Percentiles rank a stretch among this genome's conserved stretches.
These are phyloP conservation scores for Paecilomyces dactylethromorphus DNA, from an alignment of 2,329 filamentous ascomycete genomes.

Conservation along the genomic window DNA sequence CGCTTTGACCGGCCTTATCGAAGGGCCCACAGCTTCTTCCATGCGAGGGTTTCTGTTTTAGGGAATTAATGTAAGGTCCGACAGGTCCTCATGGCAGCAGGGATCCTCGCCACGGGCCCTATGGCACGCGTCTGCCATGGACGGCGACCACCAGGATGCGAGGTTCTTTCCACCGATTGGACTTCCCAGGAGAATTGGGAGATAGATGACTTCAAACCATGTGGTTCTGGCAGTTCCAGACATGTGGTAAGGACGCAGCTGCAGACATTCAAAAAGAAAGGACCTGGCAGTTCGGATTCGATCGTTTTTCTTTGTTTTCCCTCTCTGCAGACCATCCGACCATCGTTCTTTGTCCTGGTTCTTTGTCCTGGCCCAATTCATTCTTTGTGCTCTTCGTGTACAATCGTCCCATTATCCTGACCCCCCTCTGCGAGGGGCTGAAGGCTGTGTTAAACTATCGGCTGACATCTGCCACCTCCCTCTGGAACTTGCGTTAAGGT, in stretches of 20 bases:
- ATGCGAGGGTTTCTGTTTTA: background rate
- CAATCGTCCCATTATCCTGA: background rate
- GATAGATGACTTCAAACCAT: constrained; percentile 1
- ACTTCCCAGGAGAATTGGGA: constrained; percentile 1
- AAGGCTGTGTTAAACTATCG: background rate
- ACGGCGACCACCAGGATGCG: background rate
- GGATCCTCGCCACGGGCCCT: background rate
- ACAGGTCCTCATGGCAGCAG: background rate
- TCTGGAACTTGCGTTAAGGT: background rate
- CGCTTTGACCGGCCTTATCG: background rate
- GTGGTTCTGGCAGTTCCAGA: background rate
- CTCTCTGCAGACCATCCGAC: background rate
- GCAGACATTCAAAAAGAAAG: background rate
- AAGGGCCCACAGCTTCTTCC: background rate
- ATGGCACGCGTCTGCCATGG: background rate
- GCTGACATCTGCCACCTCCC: background rate
- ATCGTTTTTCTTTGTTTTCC: background rate
- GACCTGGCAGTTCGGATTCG: background rate
- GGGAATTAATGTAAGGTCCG: background rate
- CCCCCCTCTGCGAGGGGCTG: background rate
- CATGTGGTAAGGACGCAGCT: background rate
- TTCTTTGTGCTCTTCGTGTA: background rate
- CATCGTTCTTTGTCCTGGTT: background rate
- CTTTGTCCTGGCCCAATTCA: background rate
- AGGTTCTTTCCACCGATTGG: background rate